Percentiles rank a stretch among this genome's conserved stretches.
Conservation (phyloP, 306 rosid genomes). For the Lathyrus sativus region DNA sequence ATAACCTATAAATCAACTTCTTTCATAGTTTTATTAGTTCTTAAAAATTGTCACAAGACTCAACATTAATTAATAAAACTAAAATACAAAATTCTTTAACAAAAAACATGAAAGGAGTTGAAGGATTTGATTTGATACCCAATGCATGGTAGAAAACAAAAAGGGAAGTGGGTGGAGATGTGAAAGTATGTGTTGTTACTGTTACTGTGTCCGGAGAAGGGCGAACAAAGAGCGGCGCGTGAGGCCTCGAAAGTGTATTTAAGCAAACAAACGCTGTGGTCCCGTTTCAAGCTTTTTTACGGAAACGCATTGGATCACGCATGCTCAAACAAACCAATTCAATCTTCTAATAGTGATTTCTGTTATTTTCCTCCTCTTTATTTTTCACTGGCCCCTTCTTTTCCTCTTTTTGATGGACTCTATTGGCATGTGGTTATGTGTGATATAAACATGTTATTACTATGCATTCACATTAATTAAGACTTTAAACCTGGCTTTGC, state of each 20-base stretch:
- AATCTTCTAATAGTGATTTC: not conserved
- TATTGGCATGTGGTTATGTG: conserved; percentile 4
- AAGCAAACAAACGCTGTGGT: conserved; percentile 37
- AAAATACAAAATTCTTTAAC: too few relatives aligned
- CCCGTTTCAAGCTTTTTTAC: conserved; percentile 4
- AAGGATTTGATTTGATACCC: not conserved
- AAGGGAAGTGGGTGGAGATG: not conserved
- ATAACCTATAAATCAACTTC: too few relatives aligned
- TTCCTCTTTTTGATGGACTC: not conserved
- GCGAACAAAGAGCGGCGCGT: conserved; percentile 70
- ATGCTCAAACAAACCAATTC: conserved; percentile 8
- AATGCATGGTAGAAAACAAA: not conserved
- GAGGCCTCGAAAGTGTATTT: conserved; percentile 59
- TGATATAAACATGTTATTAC: not conserved
- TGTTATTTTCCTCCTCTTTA: not conserved
- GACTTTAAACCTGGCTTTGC: not conserved
- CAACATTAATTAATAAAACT: not conserved
- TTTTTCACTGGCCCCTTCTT: not conserved
- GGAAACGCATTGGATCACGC: conserved; percentile 45
- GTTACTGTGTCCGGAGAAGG: conserved; percentile 40
- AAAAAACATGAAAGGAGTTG: not conserved
- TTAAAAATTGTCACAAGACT: too few relatives aligned
- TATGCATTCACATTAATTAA: conserved; percentile 10
- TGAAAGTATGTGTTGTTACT: not conserved
- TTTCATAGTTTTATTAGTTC: too few relatives aligned